Conservation (phyloP, 2,329 filamentous ascomycete species). For the Knufia petricola region DNA sequence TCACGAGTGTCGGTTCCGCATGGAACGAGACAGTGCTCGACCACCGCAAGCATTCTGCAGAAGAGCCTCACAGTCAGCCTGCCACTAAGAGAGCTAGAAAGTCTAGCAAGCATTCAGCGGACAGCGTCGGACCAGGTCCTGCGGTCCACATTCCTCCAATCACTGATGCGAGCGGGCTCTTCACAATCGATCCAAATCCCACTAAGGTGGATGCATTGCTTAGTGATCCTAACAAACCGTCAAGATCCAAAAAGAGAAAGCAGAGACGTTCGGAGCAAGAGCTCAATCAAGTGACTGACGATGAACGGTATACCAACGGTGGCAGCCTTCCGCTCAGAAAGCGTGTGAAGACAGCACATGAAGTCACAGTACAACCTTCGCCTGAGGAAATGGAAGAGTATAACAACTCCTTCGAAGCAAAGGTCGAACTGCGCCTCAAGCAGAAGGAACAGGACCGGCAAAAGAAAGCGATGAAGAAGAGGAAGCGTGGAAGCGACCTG, state of each 20-base stretch:
- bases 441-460: constrained; percentile 34
- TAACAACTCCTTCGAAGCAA: constrained; percentile 16
- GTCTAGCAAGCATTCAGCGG: neutral
- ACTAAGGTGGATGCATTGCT: constrained; percentile 13
- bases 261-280: constrained; percentile 11
- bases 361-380: constrained; percentile 7
- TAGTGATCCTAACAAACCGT: constrained; percentile 2
- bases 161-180: constrained; percentile 19
- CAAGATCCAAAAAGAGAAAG: constrained; percentile 9
- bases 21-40: constrained; percentile 6
- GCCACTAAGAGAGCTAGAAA: neutral
- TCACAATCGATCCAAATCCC: constrained; percentile 21
- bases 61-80: neutral
- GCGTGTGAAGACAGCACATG: constrained; percentile 15
- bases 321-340: constrained; percentile 18
- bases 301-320: neutral
- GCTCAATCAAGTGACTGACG: neutral
- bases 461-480: constrained; percentile 31
- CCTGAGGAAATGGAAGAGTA: constrained; percentile 1
- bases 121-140: neutral
- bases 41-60: neutral
- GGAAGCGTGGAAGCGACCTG: constrained; percentile 30
- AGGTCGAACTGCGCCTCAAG: constrained; percentile 36
- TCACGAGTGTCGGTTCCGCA: neutral
- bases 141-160: constrained; percentile 4